phyloP scores from a whole-genome alignment of 768 basidiomycete species.

The Suillus cothurnatus region DNA sequence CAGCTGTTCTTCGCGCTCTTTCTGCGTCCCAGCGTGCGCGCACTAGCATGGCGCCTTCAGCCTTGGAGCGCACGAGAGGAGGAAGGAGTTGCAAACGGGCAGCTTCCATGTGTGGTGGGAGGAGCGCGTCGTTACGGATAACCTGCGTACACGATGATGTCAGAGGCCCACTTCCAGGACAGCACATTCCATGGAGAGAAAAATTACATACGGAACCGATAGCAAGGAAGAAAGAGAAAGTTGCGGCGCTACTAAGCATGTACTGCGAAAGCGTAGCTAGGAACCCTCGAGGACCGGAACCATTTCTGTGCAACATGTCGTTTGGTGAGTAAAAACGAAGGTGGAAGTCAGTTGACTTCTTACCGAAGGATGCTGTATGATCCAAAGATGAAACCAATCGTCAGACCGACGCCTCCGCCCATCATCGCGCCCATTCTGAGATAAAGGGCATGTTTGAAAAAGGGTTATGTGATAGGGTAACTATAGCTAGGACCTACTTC shows the following conservation, averaged over 20 bases:
- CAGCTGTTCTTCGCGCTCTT: conserved; percentile 32
- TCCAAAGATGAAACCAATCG: conserved; percentile 97
- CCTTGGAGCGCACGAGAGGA: conserved; percentile 60
- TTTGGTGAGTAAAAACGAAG: conserved; percentile 9
- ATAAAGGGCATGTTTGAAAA: conserved; percentile 16
- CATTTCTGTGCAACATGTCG: conserved; percentile 58
- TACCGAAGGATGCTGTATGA: conserved; percentile 90
- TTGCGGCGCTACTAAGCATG: conserved; percentile 97
- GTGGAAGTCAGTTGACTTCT: conserved; percentile 26
- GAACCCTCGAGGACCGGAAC: conserved; percentile 88
- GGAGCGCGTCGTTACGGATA: conserved; percentile 76
- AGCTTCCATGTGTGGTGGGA: conserved; percentile 64
- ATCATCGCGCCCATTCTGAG: conserved; percentile 87
- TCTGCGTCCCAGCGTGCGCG: conserved; percentile 77
- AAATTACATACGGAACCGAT: conserved; percentile 76
- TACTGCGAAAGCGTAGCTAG: conserved; percentile 95
- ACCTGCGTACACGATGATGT: conserved; percentile 51
- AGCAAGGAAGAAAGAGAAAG: conserved; percentile 96
- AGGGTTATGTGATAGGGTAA: conserved; percentile 10
- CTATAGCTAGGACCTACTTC: conserved; percentile 48
- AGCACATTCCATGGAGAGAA: conserved; percentile 4
- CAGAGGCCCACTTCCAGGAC: conserved; percentile 4
- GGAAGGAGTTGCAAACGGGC: conserved; percentile 59
- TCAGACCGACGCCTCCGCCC: conserved; percentile 93
- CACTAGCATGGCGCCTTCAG: conserved; percentile 71